These are phyloP conservation scores for Fusarium nurragi DNA, from an alignment of 2,329 filamentous ascomycete species.

Conservation along the genomic window DNA sequence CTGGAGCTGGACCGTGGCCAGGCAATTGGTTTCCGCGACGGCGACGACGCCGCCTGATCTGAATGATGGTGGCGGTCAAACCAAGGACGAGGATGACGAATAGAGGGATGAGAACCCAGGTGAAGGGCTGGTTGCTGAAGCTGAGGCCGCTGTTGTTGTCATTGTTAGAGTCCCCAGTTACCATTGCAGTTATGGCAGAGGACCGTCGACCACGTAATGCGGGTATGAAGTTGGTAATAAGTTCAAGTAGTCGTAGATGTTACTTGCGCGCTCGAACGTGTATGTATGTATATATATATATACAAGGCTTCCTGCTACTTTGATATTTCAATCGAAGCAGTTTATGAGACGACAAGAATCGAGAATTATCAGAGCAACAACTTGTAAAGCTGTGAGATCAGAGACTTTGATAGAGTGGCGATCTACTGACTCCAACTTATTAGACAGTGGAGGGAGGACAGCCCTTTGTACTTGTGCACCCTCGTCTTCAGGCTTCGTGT, in stretches of 20 bases:
- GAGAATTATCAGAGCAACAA: not conserved
- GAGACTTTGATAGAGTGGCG: slow-evolving; percentile 27
- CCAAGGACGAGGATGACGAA: slow-evolving; percentile 55
- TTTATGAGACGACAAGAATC: not conserved
- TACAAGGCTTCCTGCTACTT: not conserved
- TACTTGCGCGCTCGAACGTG: not conserved
- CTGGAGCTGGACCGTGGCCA: slow-evolving; percentile 8
- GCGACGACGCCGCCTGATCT: slow-evolving; percentile 54
- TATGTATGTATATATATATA: too few relatives aligned
- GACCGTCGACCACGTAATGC: not conserved
- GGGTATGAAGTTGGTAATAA: not conserved
- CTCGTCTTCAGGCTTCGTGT: slow-evolving; percentile 4
- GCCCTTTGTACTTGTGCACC: slow-evolving; percentile 27
- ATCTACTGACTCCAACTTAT: slow-evolving; percentile 10
- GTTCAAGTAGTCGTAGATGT: not conserved
- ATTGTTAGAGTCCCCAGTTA: slow-evolving; percentile 14
- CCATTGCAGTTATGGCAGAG: slow-evolving; percentile 10
- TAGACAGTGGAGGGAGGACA: not conserved
- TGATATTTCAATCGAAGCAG: not conserved
- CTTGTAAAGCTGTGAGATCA: slow-evolving; percentile 16
- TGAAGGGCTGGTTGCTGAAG: slow-evolving; percentile 61
- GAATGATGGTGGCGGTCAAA: slow-evolving; percentile 52
- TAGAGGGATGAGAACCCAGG: slow-evolving; percentile 64
- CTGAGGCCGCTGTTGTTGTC: slow-evolving; percentile 23
- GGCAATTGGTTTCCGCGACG: slow-evolving; percentile 31